Evolutionary conservation across 2,329 filamentous ascomycete species (phyloP).

Genomic region (Hypoxylon sp.): DNA sequence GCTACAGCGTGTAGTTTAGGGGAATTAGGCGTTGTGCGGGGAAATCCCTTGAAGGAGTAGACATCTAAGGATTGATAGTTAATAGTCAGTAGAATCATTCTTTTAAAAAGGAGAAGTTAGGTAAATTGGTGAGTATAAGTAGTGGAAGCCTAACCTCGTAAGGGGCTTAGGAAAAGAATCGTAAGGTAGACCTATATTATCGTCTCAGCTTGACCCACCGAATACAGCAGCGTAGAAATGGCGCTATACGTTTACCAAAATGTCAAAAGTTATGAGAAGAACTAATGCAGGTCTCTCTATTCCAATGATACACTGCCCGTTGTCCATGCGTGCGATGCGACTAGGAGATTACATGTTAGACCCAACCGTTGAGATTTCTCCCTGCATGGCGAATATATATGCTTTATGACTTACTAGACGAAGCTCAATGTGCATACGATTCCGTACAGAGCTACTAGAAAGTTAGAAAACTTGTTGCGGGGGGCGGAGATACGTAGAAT

Average conservation of each 20-base stretch:
- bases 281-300: slow-evolving; percentile 72
- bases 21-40: slow-evolving; percentile 58
- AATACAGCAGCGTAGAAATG: not conserved
- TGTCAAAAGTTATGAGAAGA: slow-evolving; percentile 73
- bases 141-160: slow-evolving; percentile 63
- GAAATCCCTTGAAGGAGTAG: slow-evolving; percentile 67
- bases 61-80: slow-evolving; percentile 58
- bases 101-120: not conserved
- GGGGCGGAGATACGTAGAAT: not conserved
- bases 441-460: slow-evolving; percentile 57
- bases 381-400: not conserved
- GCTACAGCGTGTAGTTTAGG: slow-evolving; percentile 66
- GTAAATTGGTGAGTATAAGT: not conserved
- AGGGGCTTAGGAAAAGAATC: slow-evolving; percentile 72
- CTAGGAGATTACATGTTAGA: slow-evolving; percentile 53
- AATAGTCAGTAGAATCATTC: not conserved
- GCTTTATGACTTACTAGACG: slow-evolving; percentile 64
- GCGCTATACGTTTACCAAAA: slow-evolving; percentile 67
- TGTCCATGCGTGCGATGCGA: slow-evolving; percentile 69
- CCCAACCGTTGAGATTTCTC: not conserved
- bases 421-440: slow-evolving; percentile 71
- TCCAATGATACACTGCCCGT: slow-evolving; percentile 73
- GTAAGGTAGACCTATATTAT: slow-evolving; percentile 68
- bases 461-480: slow-evolving; percentile 33
- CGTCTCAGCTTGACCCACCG: not conserved